Percentiles rank a stretch among this genome's conserved stretches.
phyloP scores from a whole-genome alignment of 768 basidiomycete genomes.

The Lepiota brunneoincarnata region DNA sequence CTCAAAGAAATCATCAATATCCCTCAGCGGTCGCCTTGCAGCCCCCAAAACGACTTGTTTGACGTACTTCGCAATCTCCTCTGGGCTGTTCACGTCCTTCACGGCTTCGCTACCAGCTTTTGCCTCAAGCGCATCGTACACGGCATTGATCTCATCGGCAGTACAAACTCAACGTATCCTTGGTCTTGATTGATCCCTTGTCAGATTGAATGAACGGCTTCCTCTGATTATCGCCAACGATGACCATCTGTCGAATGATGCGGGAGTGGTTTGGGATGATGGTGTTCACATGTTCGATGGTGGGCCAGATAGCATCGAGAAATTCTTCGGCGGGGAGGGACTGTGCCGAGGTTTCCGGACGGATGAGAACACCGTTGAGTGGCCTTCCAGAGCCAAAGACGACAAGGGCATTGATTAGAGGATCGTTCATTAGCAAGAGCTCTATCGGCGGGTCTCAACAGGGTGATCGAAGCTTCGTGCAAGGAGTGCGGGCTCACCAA shows the following conservation, averaged over 20 bases:
- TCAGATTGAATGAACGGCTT: conserved; percentile 21
- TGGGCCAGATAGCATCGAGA: conserved; percentile 19
- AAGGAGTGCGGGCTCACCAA: conserved; percentile 14
- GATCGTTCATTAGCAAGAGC: conserved; percentile 16
- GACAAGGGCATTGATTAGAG: conserved; percentile 16
- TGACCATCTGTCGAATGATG: conserved; percentile 21
- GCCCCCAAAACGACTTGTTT: background rate
- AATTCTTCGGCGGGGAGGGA: conserved; percentile 5
- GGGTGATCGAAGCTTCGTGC: too few species aligned
- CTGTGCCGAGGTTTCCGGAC: conserved; percentile 7
- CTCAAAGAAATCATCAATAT: conserved; percentile 12
- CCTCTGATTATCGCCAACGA: conserved; percentile 15
- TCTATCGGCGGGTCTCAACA: conserved; percentile 13
- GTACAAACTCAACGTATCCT: conserved; percentile 20
- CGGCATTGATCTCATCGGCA: conserved; percentile 22
- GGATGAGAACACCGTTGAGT: conserved; percentile 23
- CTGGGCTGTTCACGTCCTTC: background rate
- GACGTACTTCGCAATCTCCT: conserved; percentile 9
- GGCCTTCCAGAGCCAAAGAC: conserved; percentile 23
- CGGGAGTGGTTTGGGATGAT: conserved; percentile 23
- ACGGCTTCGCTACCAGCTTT: conserved; percentile 1
- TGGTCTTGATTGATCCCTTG: conserved; percentile 23
- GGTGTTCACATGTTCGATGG: conserved; percentile 20
- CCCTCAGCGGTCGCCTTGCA: background rate
- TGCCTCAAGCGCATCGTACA: conserved; percentile 17